Conservation (phyloP, 768 basidiomycete species). For the Leccinum aurantiacum region DNA sequence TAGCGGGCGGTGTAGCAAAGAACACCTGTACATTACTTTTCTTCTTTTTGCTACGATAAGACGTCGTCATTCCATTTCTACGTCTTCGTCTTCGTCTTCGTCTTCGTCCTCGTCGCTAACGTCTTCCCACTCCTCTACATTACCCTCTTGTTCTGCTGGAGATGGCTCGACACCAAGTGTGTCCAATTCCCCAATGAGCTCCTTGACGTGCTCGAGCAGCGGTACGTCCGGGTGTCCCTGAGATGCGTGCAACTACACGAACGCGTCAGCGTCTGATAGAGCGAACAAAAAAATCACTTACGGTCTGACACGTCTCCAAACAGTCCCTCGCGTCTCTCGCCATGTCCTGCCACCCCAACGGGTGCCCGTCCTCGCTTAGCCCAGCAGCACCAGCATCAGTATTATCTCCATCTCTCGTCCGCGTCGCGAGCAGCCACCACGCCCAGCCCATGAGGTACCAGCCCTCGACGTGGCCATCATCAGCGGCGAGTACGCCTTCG, state of each 20-base stretch:
- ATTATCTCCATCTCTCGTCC: conserved; percentile 56
- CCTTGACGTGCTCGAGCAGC: conserved; percentile 70
- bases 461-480: conserved; percentile 86
- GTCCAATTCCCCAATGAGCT: conserved; percentile 70
- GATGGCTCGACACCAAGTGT: conserved; percentile 64
- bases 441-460: conserved; percentile 97
- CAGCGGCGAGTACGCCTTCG: conserved; percentile 73
- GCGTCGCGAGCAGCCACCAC: conserved; percentile 80
- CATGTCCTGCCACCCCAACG: conserved; percentile 71
- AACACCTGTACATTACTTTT: too few relatives aligned
- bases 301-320: conserved; percentile 79
- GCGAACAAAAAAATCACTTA: conserved; percentile 31
- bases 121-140: conserved; percentile 57
- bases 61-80: conserved; percentile 49
- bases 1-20: too few relatives aligned
- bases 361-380: conserved; percentile 36
- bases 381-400: conserved; percentile 36
- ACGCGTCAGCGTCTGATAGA: background rate
- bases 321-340: conserved; percentile 72
- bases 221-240: conserved; percentile 77
- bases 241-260: conserved; percentile 60
- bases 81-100: conserved; percentile 42
- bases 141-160: conserved; percentile 47
- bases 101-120: conserved; percentile 47
- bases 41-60: too few relatives aligned